Conservation (phyloP, 192 early-diverging fungal genomes). For the Chytriomyces sp. region DNA sequence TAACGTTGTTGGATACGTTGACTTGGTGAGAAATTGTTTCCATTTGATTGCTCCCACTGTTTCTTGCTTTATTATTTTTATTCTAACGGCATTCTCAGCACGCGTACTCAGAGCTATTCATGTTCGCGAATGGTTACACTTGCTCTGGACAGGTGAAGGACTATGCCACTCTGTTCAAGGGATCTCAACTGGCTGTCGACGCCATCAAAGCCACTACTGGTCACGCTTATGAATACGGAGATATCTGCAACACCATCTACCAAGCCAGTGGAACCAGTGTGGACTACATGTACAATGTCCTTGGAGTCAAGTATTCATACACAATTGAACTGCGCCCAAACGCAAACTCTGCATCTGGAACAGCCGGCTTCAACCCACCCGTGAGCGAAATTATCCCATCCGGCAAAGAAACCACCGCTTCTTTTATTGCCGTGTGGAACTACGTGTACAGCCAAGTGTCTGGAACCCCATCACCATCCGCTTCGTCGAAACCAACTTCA, state of each 20-base stretch:
- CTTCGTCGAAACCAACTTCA: background rate
- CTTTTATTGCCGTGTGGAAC: constrained; percentile 31
- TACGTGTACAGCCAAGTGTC: constrained; percentile 14
- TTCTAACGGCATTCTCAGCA: constrained; percentile 41
- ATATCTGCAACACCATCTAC: constrained; percentile 40
- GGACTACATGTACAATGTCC: constrained; percentile 42
- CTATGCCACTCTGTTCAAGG: constrained; percentile 26
- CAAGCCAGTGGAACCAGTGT: constrained; percentile 40
- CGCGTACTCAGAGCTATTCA: constrained; percentile 63
- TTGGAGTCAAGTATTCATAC: constrained; percentile 37
- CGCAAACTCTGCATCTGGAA: background rate
- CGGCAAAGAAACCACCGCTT: constrained; percentile 38
- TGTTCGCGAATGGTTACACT: constrained; percentile 49
- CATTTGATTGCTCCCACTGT: background rate
- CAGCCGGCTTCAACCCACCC: constrained; percentile 38
- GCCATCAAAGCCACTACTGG: constrained; percentile 32
- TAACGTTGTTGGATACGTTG: constrained; percentile 49
- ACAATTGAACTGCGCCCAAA: constrained; percentile 38
- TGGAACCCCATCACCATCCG: background rate
- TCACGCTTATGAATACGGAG: constrained; percentile 27
- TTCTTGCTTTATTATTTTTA: background rate
- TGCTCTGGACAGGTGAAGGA: constrained; percentile 27
- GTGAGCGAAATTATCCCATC: constrained; percentile 31
- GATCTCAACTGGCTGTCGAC: constrained; percentile 26
- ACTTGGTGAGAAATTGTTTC: constrained; percentile 29